These are phyloP conservation scores for Cokeromyces recurvatus DNA, from an alignment of 371 early-diverging fungal genomes.

Conservation along the genomic window DNA sequence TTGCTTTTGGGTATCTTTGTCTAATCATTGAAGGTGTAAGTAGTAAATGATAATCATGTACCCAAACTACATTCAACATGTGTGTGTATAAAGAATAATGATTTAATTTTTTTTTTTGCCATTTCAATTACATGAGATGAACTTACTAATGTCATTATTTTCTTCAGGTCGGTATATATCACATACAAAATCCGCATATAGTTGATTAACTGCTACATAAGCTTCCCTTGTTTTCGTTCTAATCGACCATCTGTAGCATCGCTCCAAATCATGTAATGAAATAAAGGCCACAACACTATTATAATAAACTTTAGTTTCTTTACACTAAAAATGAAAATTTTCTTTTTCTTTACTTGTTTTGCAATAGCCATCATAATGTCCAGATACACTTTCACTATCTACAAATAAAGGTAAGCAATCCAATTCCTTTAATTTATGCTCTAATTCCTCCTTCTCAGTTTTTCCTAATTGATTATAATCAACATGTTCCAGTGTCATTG, in stretches of 20 bases:
- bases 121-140: no score
- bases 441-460: conserved; percentile 30
- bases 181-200: conserved; percentile 79
- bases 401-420: conserved; percentile 76
- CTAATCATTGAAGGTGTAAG: conserved; percentile 87
- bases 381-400: conserved; percentile 60
- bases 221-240: conserved; percentile 73
- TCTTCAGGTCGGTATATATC: conserved; percentile 69
- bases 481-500: neutral
- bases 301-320: no score
- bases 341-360: conserved; percentile 73
- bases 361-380: conserved; percentile 88
- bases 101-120: no score
- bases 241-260: conserved; percentile 63
- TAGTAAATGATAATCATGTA: conserved; percentile 98
- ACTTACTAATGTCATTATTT: conserved; percentile 82
- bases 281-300: conserved; percentile 93
- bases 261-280: conserved; percentile 96
- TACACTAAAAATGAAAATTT: no score
- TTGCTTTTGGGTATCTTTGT: conserved; percentile 68
- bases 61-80: conserved; percentile 86
- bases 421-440: conserved; percentile 36
- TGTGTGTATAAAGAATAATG: no score
- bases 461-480: neutral
- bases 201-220: conserved; percentile 81